Base-by-base conservation (phyloP, 2,329 filamentous ascomycete genomes). In the Mycogone perniciosa region DNA sequence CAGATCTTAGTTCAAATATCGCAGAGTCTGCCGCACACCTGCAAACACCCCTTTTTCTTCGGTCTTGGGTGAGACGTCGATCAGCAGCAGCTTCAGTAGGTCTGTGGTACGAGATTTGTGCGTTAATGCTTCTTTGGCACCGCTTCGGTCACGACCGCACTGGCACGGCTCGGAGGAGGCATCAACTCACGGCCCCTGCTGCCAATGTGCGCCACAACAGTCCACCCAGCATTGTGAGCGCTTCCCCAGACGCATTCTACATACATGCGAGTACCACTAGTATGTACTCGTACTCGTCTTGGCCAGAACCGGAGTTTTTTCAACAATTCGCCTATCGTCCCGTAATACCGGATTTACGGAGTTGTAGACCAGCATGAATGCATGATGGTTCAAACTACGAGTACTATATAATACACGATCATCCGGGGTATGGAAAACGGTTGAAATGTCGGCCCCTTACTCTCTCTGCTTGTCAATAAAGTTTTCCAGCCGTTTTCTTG, bases 11-110 rank as follows among this genome's bases (percentile, higher is more conserved):
- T n/a, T n/a, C n/a, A n/a, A n/a, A n/a, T 27, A 48, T 31, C 4
- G 35, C 35, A 13, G 35, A 38, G 10, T 38, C 20, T 38, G 35
- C 20, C 20, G 20, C 20, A 20, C 20, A 20, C 20, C 20, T 20
- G 20, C 20, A 20, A 2, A 50, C 45, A 40, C 42, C 26, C 34
- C 26, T 13, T 31, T 31, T 26, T 31, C 31, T 40, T 50, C 42
- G 42, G 48, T 50, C 30, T 42, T 42, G 48, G 46, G 46, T 31
- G 46, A 33, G 37, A 41, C 10, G 13, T 31, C 35, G 26, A 7
- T 6, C 6, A 34, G 10, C 13, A 31, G 31, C 31, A 35, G 20
- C 9, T 20, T 26, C 26, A 29, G 7, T 41, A 41, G 39, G 39
- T 27, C 39, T 26, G 29, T 8, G 29, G 39, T 41, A 41, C 39